Evolutionary conservation across 306 rosid genomes (phyloP).

Genomic region (Pachyrhizus erosus): DNA sequence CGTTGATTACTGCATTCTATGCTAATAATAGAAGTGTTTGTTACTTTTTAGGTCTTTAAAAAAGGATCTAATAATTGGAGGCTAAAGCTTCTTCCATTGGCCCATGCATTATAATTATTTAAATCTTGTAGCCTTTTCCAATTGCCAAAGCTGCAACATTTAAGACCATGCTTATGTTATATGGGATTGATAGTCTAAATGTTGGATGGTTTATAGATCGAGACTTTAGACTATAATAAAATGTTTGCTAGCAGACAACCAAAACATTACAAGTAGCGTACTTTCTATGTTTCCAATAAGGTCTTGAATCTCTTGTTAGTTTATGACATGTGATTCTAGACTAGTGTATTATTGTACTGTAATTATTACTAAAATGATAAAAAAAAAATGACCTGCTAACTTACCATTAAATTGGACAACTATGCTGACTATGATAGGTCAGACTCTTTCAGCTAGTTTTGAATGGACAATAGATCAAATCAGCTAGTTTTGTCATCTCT

Average conservation of each 20-base stretch:
- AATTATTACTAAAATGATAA: no score
- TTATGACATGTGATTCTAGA: no score
- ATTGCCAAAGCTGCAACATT: conserved; percentile 27
- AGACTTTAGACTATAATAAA: conserved; percentile 45
- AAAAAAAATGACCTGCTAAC: no score
- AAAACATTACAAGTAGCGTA: conserved; percentile 42
- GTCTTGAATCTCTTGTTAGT: conserved; percentile 42
- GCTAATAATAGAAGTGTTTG: not conserved
- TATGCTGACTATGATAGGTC: no score
- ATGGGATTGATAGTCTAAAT: conserved; percentile 38
- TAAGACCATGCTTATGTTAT: conserved; percentile 25
- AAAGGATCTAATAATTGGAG: conserved; percentile 38
- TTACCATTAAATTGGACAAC: no score
- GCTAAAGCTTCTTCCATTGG: conserved; percentile 24
- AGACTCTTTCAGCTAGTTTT: no score
- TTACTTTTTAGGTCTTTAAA: conserved; percentile 20
- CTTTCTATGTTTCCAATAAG: conserved; percentile 43
- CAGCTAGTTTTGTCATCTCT: no score
- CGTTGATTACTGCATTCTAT: conserved; percentile 25
- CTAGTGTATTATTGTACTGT: no score
- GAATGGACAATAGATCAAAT: no score
- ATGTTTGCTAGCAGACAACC: conserved; percentile 43
- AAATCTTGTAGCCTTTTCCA: conserved; percentile 21
- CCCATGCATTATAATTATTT: conserved; percentile 26
- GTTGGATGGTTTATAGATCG: conserved; percentile 43